Percentiles rank a stretch among this genome's conserved stretches.
phyloP scores from a whole-genome alignment of 2,329 filamentous ascomycete species.

The Verticillium klebahnii region DNA sequence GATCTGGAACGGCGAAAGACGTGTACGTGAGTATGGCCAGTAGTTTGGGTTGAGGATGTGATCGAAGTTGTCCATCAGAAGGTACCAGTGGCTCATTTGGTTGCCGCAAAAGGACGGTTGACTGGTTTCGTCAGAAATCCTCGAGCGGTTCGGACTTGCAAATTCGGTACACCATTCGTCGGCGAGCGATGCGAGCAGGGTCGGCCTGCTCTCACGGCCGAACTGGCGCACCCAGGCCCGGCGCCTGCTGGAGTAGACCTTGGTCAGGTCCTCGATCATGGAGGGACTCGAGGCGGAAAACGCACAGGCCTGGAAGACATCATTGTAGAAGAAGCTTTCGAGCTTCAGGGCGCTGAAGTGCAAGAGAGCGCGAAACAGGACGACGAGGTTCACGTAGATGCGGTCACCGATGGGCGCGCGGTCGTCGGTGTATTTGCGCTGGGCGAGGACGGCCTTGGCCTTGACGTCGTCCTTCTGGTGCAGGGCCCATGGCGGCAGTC shows the following conservation, averaged over 20 bases:
- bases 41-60: too few relatives aligned
- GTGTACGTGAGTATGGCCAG: too few relatives aligned
- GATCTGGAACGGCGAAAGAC: too few relatives aligned
- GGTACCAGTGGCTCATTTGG: background rate
- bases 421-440: background rate
- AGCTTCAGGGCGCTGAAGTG: background rate
- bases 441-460: background rate
- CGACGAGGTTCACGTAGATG: background rate
- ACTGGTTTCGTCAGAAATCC: background rate
- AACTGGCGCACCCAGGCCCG: background rate
- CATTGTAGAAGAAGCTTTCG: background rate
- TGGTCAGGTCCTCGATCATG: background rate
- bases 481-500: background rate
- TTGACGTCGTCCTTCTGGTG: background rate
- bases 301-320: background rate
- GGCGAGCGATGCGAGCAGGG: background rate
- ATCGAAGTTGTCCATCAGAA: too few relatives aligned
- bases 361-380: background rate
- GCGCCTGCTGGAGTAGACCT: background rate
- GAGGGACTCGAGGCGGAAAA: background rate
- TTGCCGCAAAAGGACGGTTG: background rate
- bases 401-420: background rate
- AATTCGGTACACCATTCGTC: background rate
- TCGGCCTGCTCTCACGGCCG: background rate
- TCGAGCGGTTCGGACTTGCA: background rate